A percentile compares a stretch with the other conserved stretches of the same genome.
Evolutionary conservation across 108 stramenopile species (phyloP).

Genomic region (Hondaea fermentalgiana): DNA sequence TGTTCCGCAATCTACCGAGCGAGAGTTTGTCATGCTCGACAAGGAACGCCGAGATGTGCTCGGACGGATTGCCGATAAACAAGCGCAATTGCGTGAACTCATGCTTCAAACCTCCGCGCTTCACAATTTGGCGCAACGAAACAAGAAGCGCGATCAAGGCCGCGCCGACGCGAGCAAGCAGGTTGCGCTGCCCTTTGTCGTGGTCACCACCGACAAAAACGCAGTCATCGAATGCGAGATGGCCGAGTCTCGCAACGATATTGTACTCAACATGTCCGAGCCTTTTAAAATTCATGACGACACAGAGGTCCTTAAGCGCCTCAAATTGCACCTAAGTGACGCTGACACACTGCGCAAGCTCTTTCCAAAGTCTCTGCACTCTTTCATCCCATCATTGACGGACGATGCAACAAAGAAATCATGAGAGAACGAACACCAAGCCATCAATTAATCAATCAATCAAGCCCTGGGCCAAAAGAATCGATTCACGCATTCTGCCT

Average conservation of each 20-base stretch:
- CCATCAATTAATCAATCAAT: too few species aligned
- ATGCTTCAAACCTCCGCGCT: background rate
- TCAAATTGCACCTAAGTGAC: background rate
- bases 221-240: slow-evolving; percentile 9
- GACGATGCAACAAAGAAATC: background rate
- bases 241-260: background rate
- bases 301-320: background rate
- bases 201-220: background rate
- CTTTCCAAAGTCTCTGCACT: background rate
- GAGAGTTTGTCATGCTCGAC: background rate
- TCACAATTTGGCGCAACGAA: background rate
- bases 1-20: background rate
- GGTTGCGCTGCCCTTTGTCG: background rate
- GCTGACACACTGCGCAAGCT: background rate
- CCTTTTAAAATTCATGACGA: background rate
- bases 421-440: too few species aligned
- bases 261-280: background rate
- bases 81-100: background rate
- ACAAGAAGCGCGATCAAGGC: background rate
- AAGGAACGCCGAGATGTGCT: background rate
- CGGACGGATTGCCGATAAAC: background rate
- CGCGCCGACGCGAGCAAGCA: background rate
- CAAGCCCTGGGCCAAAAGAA: too few species aligned
- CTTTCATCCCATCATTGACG: background rate
- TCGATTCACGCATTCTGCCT: too few species aligned